Percentiles rank a stretch among this genome's conserved stretches.
phyloP scores from a whole-genome alignment of 2,329 filamentous ascomycete species.

The Aspergillus pseudonomiae region DNA sequence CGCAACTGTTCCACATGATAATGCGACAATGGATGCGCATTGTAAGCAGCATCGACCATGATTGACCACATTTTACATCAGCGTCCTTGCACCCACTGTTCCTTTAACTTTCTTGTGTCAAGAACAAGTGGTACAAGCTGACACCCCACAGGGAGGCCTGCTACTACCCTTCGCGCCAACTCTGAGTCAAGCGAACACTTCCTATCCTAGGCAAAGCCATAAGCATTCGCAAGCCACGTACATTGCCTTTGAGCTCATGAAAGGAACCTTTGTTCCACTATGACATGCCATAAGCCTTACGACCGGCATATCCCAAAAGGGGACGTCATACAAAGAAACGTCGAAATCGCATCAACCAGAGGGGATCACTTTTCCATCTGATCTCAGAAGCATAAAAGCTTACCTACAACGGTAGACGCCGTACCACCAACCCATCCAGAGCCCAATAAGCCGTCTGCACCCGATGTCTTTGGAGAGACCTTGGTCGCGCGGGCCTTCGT shows the following conservation, averaged over 20 bases:
- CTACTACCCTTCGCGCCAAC: neutral
- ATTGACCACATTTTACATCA: neutral
- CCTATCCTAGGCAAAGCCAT: neutral
- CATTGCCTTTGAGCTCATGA: neutral
- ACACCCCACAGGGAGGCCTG: neutral
- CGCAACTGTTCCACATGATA: neutral
- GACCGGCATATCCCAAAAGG: neutral
- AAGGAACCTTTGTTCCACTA: neutral
- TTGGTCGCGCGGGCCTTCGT: neutral
- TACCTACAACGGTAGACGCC: slow-evolving; percentile 2
- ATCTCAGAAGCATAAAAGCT: slow-evolving; percentile 5
- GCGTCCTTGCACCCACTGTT: neutral
- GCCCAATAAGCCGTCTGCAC: neutral
- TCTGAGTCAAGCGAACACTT: neutral
- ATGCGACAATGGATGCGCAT: neutral
- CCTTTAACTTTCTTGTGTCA: neutral
- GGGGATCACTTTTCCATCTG: neutral
- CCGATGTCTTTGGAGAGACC: neutral
- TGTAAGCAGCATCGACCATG: neutral
- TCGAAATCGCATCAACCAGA: neutral
- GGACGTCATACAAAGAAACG: neutral
- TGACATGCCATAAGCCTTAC: neutral
- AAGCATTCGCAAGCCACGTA: neutral
- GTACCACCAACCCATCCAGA: neutral
- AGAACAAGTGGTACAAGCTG: slow-evolving; percentile 2